Conservation (phyloP, 2,329 filamentous ascomycete species). For the Alternaria burnsii region DNA sequence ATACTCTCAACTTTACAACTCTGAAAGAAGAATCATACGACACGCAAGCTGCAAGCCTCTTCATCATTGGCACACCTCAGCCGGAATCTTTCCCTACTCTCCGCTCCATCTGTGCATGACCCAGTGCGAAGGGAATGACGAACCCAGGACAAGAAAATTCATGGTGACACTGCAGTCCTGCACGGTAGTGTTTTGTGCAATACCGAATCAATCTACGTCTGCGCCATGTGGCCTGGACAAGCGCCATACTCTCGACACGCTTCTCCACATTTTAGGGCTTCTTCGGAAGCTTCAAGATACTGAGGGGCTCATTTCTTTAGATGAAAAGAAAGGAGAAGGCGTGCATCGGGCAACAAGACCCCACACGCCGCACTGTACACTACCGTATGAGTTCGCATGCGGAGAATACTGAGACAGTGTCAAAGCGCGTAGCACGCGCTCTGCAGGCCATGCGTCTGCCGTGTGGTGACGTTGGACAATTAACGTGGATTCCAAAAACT, state of each 20-base stretch:
- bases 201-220: slow-evolving; percentile 29
- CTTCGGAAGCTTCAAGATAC: slow-evolving; percentile 20
- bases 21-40: slow-evolving; percentile 10
- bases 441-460: slow-evolving; percentile 15
- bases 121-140: slow-evolving; percentile 25
- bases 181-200: slow-evolving; percentile 35
- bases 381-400: slow-evolving; percentile 11
- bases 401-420: slow-evolving; percentile 22
- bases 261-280: slow-evolving; percentile 41
- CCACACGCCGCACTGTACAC: slow-evolving; percentile 27
- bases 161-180: slow-evolving; percentile 36
- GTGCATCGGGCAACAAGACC: slow-evolving; percentile 30
- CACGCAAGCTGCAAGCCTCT: slow-evolving; percentile 23
- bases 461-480: slow-evolving; percentile 20
- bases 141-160: slow-evolving; percentile 36
- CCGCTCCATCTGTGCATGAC: slow-evolving; percentile 32
- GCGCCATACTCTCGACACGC: slow-evolving; percentile 30
- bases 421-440: slow-evolving; percentile 13
- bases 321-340: slow-evolving; percentile 28
- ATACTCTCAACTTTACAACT: slow-evolving; percentile 9
- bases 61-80: slow-evolving; percentile 18
- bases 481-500: slow-evolving; percentile 16
- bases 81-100: slow-evolving; percentile 38
- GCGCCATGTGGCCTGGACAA: slow-evolving; percentile 25
- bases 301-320: slow-evolving; percentile 29